Percentiles rank a stretch among this genome's conserved stretches.
Conservation (phyloP, 352 stramenopile genomes). For the Pythium periplocum region DNA sequence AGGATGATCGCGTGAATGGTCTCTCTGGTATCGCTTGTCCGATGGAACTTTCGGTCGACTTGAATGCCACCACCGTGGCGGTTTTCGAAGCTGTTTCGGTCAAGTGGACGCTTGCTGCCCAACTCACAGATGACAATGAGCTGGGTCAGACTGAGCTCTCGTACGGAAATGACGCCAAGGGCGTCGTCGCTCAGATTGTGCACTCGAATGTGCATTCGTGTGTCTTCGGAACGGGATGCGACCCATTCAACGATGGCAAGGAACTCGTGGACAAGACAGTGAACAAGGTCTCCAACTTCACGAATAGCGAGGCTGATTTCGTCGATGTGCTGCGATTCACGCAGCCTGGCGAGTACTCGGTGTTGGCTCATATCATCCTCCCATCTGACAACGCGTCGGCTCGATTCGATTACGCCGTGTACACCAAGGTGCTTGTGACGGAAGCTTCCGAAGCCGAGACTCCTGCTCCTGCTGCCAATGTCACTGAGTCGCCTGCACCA, state of each 20-base stretch:
- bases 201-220: conserved; percentile 28
- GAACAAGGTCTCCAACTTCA: conserved; percentile 24
- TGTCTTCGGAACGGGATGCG: conserved; percentile 23
- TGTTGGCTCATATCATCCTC: conserved; percentile 25
- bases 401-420: conserved; percentile 23
- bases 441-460: conserved; percentile 2
- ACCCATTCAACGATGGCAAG: conserved; percentile 24
- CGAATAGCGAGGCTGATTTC: conserved; percentile 18
- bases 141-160: conserved; percentile 20
- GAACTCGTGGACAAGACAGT: conserved; percentile 24
- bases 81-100: conserved; percentile 16
- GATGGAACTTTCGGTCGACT: conserved; percentile 14
- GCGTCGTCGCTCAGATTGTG: conserved; percentile 19
- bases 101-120: conserved; percentile 18
- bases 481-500: background rate
- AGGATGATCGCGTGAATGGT: conserved; percentile 10
- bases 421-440: conserved; percentile 13
- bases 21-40: conserved; percentile 13
- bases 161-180: conserved; percentile 14
- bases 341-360: conserved; percentile 20
- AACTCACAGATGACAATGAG: conserved; percentile 13
- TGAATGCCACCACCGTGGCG: conserved; percentile 9
- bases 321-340: conserved; percentile 16
- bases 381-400: conserved; percentile 17
- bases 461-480: conserved; percentile 1